Percentiles rank a stretch among this genome's conserved stretches.
phyloP scores from a whole-genome alignment of 2,329 filamentous ascomycete genomes.

The Colletotrichum incanum region DNA sequence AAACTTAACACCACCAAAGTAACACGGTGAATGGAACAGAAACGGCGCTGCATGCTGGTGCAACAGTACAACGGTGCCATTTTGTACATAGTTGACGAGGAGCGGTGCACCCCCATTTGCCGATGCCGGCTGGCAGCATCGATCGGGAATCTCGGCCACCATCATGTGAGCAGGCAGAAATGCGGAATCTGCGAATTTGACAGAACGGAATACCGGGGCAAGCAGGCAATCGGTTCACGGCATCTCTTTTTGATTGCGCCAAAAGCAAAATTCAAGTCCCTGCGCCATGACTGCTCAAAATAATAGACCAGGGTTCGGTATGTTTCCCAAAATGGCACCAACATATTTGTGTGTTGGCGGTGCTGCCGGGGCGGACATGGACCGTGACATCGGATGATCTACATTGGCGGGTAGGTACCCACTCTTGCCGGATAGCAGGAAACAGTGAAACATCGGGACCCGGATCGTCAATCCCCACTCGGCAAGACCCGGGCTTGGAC shows the following conservation, averaged over 20 bases:
- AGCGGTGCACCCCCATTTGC: neutral
- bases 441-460: conserved; percentile 3
- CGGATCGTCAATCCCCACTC: conserved; percentile 2
- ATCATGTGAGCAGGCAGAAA: conserved; percentile 31
- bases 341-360: neutral
- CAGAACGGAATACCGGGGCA: neutral
- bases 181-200: conserved; percentile 15
- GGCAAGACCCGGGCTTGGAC: conserved; percentile 5
- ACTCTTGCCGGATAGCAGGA: neutral
- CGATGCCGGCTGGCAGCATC: conserved; percentile 6
- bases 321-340: conserved; percentile 10
- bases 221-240: neutral
- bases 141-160: conserved; percentile 14
- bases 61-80: neutral
- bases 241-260: neutral
- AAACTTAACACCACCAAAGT: conserved; percentile 2
- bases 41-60: conserved; percentile 27
- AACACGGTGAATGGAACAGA: conserved; percentile 15
- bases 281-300: no score
- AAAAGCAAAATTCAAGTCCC: neutral
- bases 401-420: conserved; percentile 15
- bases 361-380: neutral
- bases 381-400: conserved; percentile 17
- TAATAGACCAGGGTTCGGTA: neutral
- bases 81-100: neutral